These are phyloP conservation scores for Fusarium hostae DNA, from an alignment of 2,329 filamentous ascomycete genomes.

Conservation along the genomic window DNA sequence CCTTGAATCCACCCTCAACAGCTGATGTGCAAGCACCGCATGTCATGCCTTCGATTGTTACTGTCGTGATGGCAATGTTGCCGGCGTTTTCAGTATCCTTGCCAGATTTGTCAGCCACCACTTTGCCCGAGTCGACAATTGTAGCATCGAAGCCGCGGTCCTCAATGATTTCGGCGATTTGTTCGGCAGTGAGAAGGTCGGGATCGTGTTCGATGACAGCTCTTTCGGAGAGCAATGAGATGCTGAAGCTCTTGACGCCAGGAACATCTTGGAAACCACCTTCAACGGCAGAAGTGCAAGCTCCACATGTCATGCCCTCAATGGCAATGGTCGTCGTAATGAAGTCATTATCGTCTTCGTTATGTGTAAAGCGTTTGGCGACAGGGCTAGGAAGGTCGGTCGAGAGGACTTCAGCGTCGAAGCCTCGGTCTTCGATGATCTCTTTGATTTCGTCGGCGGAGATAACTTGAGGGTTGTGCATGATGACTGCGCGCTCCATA, in stretches of 20 bases:
- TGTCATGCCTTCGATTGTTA: conserved; percentile 96
- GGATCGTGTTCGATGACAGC: conserved; percentile 86
- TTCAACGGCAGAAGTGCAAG: conserved; percentile 88
- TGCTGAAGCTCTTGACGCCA: conserved; percentile 80
- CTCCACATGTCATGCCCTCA: conserved; percentile 91
- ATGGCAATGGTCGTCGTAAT: conserved; percentile 81
- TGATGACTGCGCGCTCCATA: conserved; percentile 94
- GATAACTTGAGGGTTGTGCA: conserved; percentile 83
- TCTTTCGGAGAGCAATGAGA: conserved; percentile 85
- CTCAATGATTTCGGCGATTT: conserved; percentile 70
- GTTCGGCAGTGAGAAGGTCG: conserved; percentile 60
- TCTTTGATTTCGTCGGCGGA: conserved; percentile 81
- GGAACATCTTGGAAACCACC: conserved; percentile 79
- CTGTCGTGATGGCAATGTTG: conserved; percentile 76
- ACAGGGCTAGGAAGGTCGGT: conserved; percentile 75
- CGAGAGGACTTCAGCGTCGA: conserved; percentile 89
- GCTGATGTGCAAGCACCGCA: conserved; percentile 96
- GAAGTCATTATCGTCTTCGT: conserved; percentile 55
- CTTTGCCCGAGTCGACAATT: conserved; percentile 75
- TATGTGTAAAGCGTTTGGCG: conserved; percentile 52
- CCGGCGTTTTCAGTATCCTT: conserved; percentile 50
- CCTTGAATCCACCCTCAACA: conserved; percentile 83
- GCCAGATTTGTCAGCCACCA: conserved; percentile 43
- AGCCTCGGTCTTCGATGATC: conserved; percentile 90
- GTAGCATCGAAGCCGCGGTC: conserved; percentile 84